Percentiles rank a stretch among this genome's conserved stretches.
Conservation (phyloP, 371 early-diverging fungal genomes). For the Gilbertella persicaria region DNA sequence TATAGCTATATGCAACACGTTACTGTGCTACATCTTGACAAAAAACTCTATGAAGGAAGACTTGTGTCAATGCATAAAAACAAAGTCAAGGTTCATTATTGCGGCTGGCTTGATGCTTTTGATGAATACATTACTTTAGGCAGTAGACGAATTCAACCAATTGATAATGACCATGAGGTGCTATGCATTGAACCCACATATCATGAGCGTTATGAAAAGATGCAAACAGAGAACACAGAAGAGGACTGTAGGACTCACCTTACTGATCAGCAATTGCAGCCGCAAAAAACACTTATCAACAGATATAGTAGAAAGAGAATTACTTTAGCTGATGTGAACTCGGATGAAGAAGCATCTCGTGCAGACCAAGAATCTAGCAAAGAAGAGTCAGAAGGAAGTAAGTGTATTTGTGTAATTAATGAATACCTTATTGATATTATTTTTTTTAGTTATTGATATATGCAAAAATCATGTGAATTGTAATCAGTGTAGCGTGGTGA, state of each 20-base stretch:
- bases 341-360: background rate
- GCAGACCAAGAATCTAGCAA: constrained; percentile 27
- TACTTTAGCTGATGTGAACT: constrained; percentile 10
- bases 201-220: constrained; percentile 43
- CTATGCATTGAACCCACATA: constrained; percentile 46
- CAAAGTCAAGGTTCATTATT: constrained; percentile 56
- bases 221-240: constrained; percentile 35
- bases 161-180: constrained; percentile 42
- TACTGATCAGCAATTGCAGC: background rate
- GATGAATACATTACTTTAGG: constrained; percentile 64
- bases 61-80: constrained; percentile 51
- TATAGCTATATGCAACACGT: constrained; percentile 60
- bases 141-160: constrained; percentile 51
- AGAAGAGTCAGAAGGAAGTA: constrained; percentile 29
- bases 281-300: background rate
- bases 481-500: constrained; percentile 61
- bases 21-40: constrained; percentile 49
- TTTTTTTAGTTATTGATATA: constrained; percentile 26
- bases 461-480: constrained; percentile 56
- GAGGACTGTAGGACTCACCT: constrained; percentile 1
- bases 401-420: constrained; percentile 1
- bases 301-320: constrained; percentile 13
- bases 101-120: constrained; percentile 58
- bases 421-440: background rate
- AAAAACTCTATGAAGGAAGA: constrained; percentile 55